phyloP scores from a whole-genome alignment of 1,284 basidiomycete species.

The Naganishia sp. region DNA sequence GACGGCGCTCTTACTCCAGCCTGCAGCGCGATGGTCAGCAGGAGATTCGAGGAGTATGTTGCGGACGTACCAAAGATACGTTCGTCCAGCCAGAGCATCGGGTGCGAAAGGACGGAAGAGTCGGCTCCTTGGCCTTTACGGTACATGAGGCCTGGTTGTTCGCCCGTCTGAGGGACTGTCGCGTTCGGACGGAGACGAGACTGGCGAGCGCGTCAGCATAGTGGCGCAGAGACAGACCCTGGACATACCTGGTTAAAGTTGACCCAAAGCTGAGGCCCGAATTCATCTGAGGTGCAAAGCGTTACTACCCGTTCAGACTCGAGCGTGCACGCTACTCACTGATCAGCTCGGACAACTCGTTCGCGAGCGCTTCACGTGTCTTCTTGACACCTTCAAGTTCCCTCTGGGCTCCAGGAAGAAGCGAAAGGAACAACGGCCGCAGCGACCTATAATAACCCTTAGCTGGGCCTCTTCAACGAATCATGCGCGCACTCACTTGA shows the following conservation, averaged over 20 bases:
- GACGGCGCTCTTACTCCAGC: slow-evolving; percentile 49
- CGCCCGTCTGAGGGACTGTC: slow-evolving; percentile 69
- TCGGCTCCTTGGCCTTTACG: slow-evolving; percentile 44
- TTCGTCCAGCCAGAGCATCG: slow-evolving; percentile 54
- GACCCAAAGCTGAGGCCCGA: slow-evolving; percentile 82
- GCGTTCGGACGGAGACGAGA: slow-evolving; percentile 80
- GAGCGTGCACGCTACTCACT: slow-evolving; percentile 61
- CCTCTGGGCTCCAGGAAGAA: slow-evolving; percentile 87
- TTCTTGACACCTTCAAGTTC: slow-evolving; percentile 77
- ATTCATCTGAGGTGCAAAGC: slow-evolving; percentile 47
- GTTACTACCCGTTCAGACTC: background rate
- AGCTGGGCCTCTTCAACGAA: slow-evolving; percentile 21
- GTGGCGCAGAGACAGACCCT: background rate
- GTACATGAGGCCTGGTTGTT: slow-evolving; percentile 40
- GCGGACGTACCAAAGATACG: slow-evolving; percentile 50
- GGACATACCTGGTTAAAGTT: slow-evolving; percentile 75
- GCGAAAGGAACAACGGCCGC: slow-evolving; percentile 83
- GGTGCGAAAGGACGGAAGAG: slow-evolving; percentile 51
- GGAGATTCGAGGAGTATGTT: background rate
- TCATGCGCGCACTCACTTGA: slow-evolving; percentile 66
- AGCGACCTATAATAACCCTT: slow-evolving; percentile 55
- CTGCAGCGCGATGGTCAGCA: slow-evolving; percentile 19
- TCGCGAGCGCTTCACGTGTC: slow-evolving; percentile 76
- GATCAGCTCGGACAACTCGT: slow-evolving; percentile 85
- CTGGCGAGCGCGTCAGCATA: slow-evolving; percentile 52